A percentile compares a stretch with the other conserved stretches of the same genome.
Conservation (phyloP, 2,329 filamentous ascomycete species). For the Penicillium rolfsii region DNA sequence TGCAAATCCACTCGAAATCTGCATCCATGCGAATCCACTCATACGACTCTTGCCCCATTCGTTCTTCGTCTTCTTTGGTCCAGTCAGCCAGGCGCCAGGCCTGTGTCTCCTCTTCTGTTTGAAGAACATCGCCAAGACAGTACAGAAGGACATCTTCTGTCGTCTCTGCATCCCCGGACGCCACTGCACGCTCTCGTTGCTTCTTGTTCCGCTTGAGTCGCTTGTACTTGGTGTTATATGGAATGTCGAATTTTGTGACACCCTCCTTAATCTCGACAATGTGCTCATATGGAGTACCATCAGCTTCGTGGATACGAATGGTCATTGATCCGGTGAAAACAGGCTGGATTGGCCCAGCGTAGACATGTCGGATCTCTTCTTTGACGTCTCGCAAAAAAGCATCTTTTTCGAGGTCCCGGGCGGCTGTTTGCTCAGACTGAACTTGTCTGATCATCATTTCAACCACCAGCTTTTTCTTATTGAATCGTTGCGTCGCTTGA, state of each 20-base stretch:
- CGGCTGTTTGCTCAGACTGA: slow-evolving; percentile 61
- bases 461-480: slow-evolving; percentile 95
- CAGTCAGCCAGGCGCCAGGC: slow-evolving; percentile 88
- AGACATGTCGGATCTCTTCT: slow-evolving; percentile 72
- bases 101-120: slow-evolving; percentile 75
- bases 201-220: slow-evolving; percentile 85
- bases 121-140: slow-evolving; percentile 87
- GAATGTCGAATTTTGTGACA: slow-evolving; percentile 84
- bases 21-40: slow-evolving; percentile 99
- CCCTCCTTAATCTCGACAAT: slow-evolving; percentile 94
- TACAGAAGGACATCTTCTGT: slow-evolving; percentile 85
- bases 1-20: slow-evolving; percentile 97
- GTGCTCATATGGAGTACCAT: slow-evolving; percentile 97
- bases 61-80: slow-evolving; percentile 82
- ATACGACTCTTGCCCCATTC: slow-evolving; percentile 94
- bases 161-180: slow-evolving; percentile 65
- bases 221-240: slow-evolving; percentile 99
- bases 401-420: slow-evolving; percentile 66
- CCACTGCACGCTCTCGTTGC: slow-evolving; percentile 75
- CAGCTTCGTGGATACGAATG: slow-evolving; percentile 94
- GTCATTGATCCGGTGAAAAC: slow-evolving; percentile 96
- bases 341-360: slow-evolving; percentile 70
- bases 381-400: slow-evolving; percentile 85
- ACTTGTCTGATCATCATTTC: slow-evolving; percentile 86
- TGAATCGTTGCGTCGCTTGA: slow-evolving; percentile 84